Conservation (phyloP, 1,284 basidiomycete species). For the Ceratobasidium sp. region DNA sequence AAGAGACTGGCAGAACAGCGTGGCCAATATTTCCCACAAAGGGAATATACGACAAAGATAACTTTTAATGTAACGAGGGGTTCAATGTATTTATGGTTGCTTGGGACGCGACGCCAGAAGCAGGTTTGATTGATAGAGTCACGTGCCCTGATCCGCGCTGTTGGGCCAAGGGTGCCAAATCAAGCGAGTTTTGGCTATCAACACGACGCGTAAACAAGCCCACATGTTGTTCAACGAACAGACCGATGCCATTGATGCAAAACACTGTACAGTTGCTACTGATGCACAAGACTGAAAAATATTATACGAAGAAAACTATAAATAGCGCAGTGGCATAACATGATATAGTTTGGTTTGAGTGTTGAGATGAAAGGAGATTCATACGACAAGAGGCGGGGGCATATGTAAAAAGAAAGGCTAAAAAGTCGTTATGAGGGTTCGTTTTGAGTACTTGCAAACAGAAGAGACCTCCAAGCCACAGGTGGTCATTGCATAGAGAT, state of each 20-base stretch:
- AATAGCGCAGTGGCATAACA: constrained; percentile 34
- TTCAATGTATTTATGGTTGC: not conserved
- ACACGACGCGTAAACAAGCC: constrained; percentile 31
- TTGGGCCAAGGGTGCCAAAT: constrained; percentile 15
- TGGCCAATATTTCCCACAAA: constrained; percentile 14
- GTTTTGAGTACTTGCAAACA: not conserved
- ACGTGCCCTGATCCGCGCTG: not conserved
- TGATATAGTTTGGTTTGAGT: constrained; percentile 3
- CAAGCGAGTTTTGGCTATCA: not conserved
- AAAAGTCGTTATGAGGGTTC: constrained; percentile 22
- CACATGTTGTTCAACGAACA: constrained; percentile 33
- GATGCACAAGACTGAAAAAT: constrained; percentile 30
- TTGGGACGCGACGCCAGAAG: not conserved
- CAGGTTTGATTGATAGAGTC: not conserved
- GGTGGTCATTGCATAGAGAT: constrained; percentile 5
- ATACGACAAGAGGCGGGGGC: constrained; percentile 8
- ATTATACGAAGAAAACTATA: constrained; percentile 37
- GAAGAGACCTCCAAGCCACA: constrained; percentile 19
- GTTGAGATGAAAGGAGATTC: constrained; percentile 24
- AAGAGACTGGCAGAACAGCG: not conserved
- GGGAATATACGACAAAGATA: constrained; percentile 15
- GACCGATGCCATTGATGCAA: constrained; percentile 37
- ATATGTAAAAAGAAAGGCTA: constrained; percentile 24
- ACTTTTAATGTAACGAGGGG: not conserved
- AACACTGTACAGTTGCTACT: constrained; percentile 38